phyloP scores from a whole-genome alignment of 2,329 filamentous ascomycete genomes.

The Curvularia verruculosa region DNA sequence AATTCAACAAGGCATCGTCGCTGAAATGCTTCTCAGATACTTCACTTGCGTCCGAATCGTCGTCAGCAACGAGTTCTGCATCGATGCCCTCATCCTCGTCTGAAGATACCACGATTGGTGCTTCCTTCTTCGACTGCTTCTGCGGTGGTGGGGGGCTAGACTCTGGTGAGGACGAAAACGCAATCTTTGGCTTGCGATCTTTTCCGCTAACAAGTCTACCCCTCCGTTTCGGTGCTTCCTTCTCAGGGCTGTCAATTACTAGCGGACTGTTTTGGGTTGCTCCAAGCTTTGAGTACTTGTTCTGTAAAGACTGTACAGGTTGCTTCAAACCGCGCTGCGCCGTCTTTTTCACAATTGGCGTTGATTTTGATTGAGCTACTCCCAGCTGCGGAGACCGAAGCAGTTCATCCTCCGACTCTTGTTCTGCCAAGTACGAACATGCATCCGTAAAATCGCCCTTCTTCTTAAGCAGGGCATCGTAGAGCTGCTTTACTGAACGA shows the following conservation, averaged over 20 bases:
- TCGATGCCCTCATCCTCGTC: slow-evolving; percentile 45
- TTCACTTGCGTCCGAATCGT: slow-evolving; percentile 54
- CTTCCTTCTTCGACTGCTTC: slow-evolving; percentile 19
- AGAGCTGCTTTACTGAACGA: slow-evolving; percentile 55
- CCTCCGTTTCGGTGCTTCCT: slow-evolving; percentile 37
- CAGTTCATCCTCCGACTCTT: slow-evolving; percentile 46
- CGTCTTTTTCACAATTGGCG: slow-evolving; percentile 51
- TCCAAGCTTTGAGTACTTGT: slow-evolving; percentile 56
- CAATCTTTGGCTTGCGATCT: slow-evolving; percentile 45
- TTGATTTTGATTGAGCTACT: slow-evolving; percentile 20
- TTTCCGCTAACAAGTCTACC: slow-evolving; percentile 57
- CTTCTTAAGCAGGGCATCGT: slow-evolving; percentile 58
- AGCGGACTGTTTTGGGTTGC: slow-evolving; percentile 25
- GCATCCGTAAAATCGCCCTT: slow-evolving; percentile 64
- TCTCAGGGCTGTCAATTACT: slow-evolving; percentile 22
- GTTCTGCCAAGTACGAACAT: slow-evolving; percentile 26
- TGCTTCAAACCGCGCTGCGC: slow-evolving; percentile 62
- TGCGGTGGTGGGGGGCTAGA: slow-evolving; percentile 27
- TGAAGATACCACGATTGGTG: slow-evolving; percentile 27
- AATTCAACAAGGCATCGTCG: slow-evolving; percentile 69
- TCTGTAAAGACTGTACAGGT: slow-evolving; percentile 62
- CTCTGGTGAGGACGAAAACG: slow-evolving; percentile 31
- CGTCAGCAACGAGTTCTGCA: slow-evolving; percentile 46
- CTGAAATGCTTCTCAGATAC: slow-evolving; percentile 43
- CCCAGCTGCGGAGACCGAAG: slow-evolving; percentile 36